These are phyloP conservation scores for Austroboletus niveus DNA, from an alignment of 1,284 basidiomycete genomes.

Conservation along the genomic window DNA sequence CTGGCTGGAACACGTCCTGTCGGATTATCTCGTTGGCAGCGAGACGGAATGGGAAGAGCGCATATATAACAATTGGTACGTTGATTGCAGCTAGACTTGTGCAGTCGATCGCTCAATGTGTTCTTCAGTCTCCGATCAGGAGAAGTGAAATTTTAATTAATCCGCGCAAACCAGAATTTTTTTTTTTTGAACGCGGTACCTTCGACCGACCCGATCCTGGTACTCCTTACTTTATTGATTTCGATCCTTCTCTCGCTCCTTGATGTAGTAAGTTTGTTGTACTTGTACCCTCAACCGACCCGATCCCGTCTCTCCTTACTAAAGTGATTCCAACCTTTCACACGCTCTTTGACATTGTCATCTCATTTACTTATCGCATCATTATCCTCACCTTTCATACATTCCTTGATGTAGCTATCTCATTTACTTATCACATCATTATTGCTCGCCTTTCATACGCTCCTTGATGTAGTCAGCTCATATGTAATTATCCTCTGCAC, in stretches of 20 bases:
- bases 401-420: background rate
- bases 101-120: background rate
- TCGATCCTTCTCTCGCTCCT: background rate
- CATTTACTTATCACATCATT: background rate
- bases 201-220: background rate
- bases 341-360: conserved; percentile 4
- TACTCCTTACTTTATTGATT: background rate
- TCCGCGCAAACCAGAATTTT: background rate
- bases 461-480: conserved; percentile 4
- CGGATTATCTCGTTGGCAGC: conserved; percentile 26
- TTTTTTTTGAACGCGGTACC: background rate
- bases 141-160: background rate
- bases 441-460: background rate
- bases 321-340: background rate
- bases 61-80: conserved; percentile 29
- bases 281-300: background rate
- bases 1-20: conserved; percentile 32
- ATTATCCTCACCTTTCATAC: too few relatives aligned
- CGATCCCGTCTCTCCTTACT: background rate
- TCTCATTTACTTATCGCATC: background rate
- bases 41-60: conserved; percentile 33
- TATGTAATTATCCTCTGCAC: background rate
- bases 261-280: background rate
- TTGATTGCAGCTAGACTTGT: background rate
- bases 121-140: conserved; percentile 10